A percentile compares a stretch with the other conserved stretches of the same genome.
These are phyloP conservation scores for Solanum hybrid DNA, from an alignment of 305 asterid species.

Conservation along the genomic window DNA sequence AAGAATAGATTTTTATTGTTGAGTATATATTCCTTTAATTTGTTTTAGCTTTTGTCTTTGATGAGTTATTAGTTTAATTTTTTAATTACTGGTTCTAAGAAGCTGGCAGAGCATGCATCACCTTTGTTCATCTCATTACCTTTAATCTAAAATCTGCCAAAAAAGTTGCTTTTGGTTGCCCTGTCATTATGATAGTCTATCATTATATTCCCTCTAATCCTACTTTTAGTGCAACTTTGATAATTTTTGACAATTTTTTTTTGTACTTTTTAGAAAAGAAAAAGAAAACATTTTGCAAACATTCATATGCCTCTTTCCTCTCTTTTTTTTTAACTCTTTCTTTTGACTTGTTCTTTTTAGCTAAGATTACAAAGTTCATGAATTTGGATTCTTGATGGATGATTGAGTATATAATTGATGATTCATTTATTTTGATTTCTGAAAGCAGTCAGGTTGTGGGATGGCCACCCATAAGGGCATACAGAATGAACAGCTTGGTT, in stretches of 20 bases:
- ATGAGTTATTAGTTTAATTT: background rate
- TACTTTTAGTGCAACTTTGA: background rate
- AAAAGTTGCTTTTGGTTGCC: slow-evolving; percentile 2
- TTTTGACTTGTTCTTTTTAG: background rate
- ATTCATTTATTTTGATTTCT: slow-evolving; percentile 12
- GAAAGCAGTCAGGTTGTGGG: slow-evolving; percentile 83
- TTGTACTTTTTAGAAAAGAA: background rate
- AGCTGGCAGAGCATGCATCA: background rate
- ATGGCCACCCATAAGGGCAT: slow-evolving; percentile 84
- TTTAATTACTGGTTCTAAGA: background rate
- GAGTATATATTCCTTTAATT: background rate
- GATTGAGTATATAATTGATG: background rate
- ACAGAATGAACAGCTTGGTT: slow-evolving; percentile 62
- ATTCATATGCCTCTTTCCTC: background rate
- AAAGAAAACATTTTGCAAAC: background rate
- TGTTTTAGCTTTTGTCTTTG: background rate
- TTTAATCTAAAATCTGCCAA: background rate
- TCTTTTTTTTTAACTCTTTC: background rate
- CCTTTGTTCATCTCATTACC: background rate
- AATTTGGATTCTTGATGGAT: background rate
- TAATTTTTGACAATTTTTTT: background rate
- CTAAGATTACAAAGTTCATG: background rate
- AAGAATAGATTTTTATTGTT: background rate
- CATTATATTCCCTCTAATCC: background rate
- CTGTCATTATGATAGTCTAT: slow-evolving; percentile 2